These are phyloP conservation scores for Cordyceps farinosa DNA, from an alignment of 2,329 filamentous ascomycete species.

Conservation along the genomic window DNA sequence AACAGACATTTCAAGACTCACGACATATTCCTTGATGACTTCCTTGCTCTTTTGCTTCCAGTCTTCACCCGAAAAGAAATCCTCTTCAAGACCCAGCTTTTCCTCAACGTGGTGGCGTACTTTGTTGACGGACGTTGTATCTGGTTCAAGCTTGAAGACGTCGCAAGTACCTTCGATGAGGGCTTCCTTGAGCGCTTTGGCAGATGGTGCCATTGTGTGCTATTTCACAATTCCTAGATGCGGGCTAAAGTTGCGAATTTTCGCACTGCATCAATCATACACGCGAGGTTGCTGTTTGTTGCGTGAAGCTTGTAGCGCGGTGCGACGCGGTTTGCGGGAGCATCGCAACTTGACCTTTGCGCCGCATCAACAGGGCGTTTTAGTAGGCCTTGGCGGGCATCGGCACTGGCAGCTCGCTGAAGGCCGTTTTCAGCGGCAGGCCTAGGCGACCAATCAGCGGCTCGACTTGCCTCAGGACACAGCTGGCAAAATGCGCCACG, in stretches of 20 bases:
- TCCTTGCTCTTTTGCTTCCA: slow-evolving; percentile 60
- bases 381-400: background rate
- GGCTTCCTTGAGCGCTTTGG: slow-evolving; percentile 41
- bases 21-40: slow-evolving; percentile 53
- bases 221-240: background rate
- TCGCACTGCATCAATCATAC: background rate
- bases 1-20: slow-evolving; percentile 33
- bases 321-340: slow-evolving; percentile 5
- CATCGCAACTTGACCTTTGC: slow-evolving; percentile 8
- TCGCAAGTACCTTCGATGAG: slow-evolving; percentile 46
- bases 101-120: slow-evolving; percentile 52
- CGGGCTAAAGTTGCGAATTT: background rate
- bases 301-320: background rate
- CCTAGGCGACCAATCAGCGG: slow-evolving; percentile 10
- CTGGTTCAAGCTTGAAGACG: slow-evolving; percentile 42
- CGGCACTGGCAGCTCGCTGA: background rate
- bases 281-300: background rate
- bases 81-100: slow-evolving; percentile 45
- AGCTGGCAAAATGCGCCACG: background rate
- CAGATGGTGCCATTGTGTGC: slow-evolving; percentile 38
- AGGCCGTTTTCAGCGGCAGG: slow-evolving; percentile 4
- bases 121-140: slow-evolving; percentile 53
- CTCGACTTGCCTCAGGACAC: background rate
- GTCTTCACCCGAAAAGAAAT: slow-evolving; percentile 45
- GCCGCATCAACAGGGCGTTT: background rate